Base-by-base conservation (phyloP, 129 eudicot genomes). In the Flaveria linearis region DNA sequence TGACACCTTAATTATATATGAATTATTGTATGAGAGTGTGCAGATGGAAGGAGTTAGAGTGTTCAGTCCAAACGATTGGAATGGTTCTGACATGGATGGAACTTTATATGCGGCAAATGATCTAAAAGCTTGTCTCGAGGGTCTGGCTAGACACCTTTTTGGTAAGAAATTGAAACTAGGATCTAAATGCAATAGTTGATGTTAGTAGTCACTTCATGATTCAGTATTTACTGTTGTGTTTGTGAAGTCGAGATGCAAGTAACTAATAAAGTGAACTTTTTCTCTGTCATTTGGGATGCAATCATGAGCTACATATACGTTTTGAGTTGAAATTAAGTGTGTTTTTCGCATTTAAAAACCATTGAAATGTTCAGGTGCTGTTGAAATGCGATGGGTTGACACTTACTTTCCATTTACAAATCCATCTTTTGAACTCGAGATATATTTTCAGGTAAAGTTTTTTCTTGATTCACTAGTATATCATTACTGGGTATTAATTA, bases 21-120 rank as follows among this genome's bases (percentile, higher is more conserved):
- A 60, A 10, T 60, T 55, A 3, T 55, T 67, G 26, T 30, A 45
- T 82, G 36, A n/a, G n/a, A 25, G 22, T 79, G 72, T 82, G 91
- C 96, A 93, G 98, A 93, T 90, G 98, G 97, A 93, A 86, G 98
- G 97, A 39, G 95, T 93, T 46, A 85, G 97, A 65, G 93, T 93
- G 73, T 93, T 93, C 71, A 66, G 75, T 61, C 89, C 88, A 73
- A 82, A 75, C 79, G 97, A 93, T 52, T 91, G 98, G 98, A 87
- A 87, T 66, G 73, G 85, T 80, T 88, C 97, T 76, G 91, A 91
- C 22, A 80, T 67, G 76, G 97, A 91, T 81, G 96, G 73, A 12
- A 93, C 97, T 47, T 53, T 70, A 28, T 88, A 87, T 81, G 97
- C 92, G 17, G 96, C 97, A 39, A 80, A 81, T 36, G 96, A 93